Conservation (phyloP, 2,329 filamentous ascomycete genomes). For the Sarocladium oryzae region DNA sequence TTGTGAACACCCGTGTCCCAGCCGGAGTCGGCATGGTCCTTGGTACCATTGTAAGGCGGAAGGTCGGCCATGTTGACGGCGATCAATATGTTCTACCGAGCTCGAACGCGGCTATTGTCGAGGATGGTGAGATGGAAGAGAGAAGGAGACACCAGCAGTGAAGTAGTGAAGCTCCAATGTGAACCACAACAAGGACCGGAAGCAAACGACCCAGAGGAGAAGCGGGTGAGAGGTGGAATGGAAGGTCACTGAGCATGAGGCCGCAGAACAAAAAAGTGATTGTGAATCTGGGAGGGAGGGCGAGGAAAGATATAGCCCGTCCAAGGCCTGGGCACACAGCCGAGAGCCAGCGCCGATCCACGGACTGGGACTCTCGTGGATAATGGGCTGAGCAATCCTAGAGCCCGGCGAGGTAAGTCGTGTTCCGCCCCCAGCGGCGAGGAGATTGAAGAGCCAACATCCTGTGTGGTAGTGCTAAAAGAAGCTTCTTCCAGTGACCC, state of each 20-base stretch:
- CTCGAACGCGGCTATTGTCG: neutral
- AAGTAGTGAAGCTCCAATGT: slow-evolving; percentile 8
- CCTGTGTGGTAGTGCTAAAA: too few species aligned
- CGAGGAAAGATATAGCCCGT: slow-evolving; percentile 8
- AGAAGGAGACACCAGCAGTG: slow-evolving; percentile 3
- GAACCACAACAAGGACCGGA: neutral
- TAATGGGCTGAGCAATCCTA: neutral
- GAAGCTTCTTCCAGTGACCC: slow-evolving; percentile 4
- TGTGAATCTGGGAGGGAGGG: neutral
- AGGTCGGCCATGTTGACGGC: neutral
- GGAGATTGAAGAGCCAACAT: slow-evolving; percentile 4
- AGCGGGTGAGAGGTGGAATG: slow-evolving; percentile 1
- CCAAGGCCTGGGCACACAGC: slow-evolving; percentile 5
- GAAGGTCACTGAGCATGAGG: neutral
- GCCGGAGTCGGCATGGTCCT: slow-evolving; percentile 42
- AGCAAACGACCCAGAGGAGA: neutral
- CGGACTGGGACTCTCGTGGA: neutral
- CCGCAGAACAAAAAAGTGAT: neutral
- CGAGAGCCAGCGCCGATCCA: neutral
- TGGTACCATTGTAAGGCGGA: slow-evolving; percentile 43
- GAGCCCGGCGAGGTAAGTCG: too few species aligned
- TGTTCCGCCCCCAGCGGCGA: neutral
- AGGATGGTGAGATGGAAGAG: neutral
- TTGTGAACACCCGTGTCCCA: slow-evolving; percentile 48
- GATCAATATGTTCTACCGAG: neutral